Base-by-base conservation (phyloP, 192 early-diverging fungal genomes). In the Backusella mclennaniae region DNA sequence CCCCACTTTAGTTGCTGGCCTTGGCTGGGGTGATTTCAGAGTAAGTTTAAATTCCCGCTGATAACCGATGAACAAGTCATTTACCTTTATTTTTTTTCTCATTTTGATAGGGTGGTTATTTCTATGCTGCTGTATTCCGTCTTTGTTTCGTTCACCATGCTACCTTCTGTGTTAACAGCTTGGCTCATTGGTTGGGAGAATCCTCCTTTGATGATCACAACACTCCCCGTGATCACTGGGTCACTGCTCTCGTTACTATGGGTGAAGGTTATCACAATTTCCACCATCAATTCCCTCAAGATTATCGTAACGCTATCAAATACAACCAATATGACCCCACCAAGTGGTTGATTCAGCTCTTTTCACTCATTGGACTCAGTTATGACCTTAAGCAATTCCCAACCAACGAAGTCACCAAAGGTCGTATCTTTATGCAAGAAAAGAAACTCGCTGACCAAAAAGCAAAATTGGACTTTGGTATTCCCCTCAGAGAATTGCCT, bases 181-280 rank as follows among this genome's bases (percentile, higher is more conserved):
- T 95, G 35, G 94, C 94, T 6, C 94, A 95, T 80, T 93, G 82
- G 41, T 80, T 94, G 15, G 94, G 94, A 39, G 90, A 91, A 19
- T 82, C 79, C 36, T 86, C 91, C 15, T 95, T 91, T 79, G 95
- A 96, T 82, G 94, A 96, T 80, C 87, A 90, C 52, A 86, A 92
- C 73, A 93, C 95, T 3, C 94, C 94, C 11, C 88, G 92, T 68
- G 93, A 94, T 80, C 94, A 95, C 79, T 91, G 92, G 81, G 82
- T 95, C 53, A 93, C 92, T 8, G 93, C 93, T 44, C 77, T 95
- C 15, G 88, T 92, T 71, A 95, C 93, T 15, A 71, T 93, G 73
- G 93, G 93, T 73, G 93, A 95, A 78, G 93, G 93, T 19, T 93
- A 94, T 82, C 94, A 95, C 87, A 95, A 95, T 84, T 93, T 92